Base-by-base conservation (phyloP, 2,329 filamentous ascomycete species). In the Exophiala dermatitidis region DNA sequence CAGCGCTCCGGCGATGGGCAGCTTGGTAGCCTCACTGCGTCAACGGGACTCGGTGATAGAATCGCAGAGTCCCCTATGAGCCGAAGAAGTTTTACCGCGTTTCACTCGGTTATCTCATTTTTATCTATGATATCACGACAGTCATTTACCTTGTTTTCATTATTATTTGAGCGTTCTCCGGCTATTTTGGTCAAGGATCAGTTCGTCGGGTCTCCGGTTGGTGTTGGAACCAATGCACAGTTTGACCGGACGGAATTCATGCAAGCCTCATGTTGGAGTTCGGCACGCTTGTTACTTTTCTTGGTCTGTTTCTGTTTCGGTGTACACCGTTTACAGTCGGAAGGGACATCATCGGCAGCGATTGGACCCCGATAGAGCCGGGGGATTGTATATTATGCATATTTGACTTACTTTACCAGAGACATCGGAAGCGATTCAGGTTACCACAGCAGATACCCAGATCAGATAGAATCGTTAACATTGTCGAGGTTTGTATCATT, bases 1-100 rank as follows among this genome's bases (percentile, higher is more conserved):
- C 8, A 46, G 31, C 46, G 53, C 50, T 10, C 62, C 66, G 29
- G 46, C 61, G 1, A 57, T 70, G 46, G 66, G 61, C 42, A 61
- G 64, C 10, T 58, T 62, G 56, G 63, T 61, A 30, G 59, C 60
- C 9, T 36, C 62, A 28, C 60, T 67, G 32, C 34, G 60, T 40
- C 49, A 57, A 33, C 53, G 52, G 19, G 57, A 62, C 43, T 57
- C 58, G 50, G 47, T 53, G 31, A 29, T 60, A 4, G 62, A 63
- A 42, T 34, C 52, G 31, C 37, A 29, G n/a, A 51, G 42, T 33
- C 36, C 54, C n/a, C 48, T 32, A 50, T 64, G 60, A 63, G 26
- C 9, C 9, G 42, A 46, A 37, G 7, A 19, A 10, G 12, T 30
- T 12, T 34, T 12, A 7, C 31, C 19, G 19, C 19, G 34, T 33